These are phyloP conservation scores for Murraya paniculata DNA, from an alignment of 345 rosid genomes.

Conservation along the genomic window DNA sequence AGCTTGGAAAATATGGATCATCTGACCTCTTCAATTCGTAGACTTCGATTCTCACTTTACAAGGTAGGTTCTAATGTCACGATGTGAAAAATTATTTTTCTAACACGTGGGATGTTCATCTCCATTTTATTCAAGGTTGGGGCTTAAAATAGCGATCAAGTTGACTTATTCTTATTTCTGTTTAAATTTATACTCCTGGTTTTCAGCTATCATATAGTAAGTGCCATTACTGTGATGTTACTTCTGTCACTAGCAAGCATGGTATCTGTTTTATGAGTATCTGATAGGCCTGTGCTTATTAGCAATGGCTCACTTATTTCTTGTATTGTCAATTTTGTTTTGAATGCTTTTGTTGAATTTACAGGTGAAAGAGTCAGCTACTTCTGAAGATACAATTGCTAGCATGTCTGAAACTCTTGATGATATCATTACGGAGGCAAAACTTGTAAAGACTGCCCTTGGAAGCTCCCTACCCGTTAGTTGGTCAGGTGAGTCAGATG, in stretches of 20 bases:
- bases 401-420: conserved; percentile 43
- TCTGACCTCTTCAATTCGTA: conserved; percentile 67
- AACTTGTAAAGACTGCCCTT: conserved; percentile 83
- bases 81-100: background rate
- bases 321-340: background rate
- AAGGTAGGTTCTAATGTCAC: conserved; percentile 44
- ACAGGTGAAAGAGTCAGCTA: conserved; percentile 58
- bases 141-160: background rate
- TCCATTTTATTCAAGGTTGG: background rate
- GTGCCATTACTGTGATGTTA: background rate
- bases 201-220: background rate
- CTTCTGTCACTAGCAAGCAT: background rate
- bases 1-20: conserved; percentile 81
- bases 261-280: conserved; percentile 2
- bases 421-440: conserved; percentile 65
- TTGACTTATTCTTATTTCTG: background rate
- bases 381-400: conserved; percentile 28
- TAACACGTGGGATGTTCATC: background rate
- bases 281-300: background rate
- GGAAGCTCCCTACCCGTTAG: conserved; percentile 85
- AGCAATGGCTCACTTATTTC: background rate
- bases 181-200: background rate
- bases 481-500: conserved; percentile 79
- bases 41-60: conserved; percentile 73
- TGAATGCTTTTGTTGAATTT: conserved; percentile 8